Conservation (phyloP, 345 rosid genomes). For the Gossypium anomalum region DNA sequence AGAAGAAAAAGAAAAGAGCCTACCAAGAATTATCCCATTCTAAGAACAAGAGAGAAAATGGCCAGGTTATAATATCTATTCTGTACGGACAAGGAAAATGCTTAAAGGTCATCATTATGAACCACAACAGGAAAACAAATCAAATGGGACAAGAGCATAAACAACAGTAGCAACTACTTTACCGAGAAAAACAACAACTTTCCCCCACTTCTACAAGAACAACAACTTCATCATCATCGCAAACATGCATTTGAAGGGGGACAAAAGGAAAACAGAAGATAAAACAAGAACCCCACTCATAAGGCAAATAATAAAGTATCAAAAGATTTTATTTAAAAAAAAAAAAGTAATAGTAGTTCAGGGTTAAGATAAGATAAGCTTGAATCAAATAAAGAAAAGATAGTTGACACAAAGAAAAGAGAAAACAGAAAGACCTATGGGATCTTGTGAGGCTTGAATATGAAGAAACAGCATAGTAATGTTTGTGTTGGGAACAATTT, state of each 20-base stretch:
- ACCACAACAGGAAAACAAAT: background rate
- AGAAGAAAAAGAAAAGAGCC: background rate
- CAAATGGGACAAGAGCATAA: background rate
- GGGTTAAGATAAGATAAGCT: slow-evolving; percentile 10
- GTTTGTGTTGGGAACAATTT: slow-evolving; percentile 40
- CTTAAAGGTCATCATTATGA: background rate
- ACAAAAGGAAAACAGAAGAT: background rate
- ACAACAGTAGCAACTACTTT: slow-evolving; percentile 11
- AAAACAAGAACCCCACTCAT: slow-evolving; percentile 13
- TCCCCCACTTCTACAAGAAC: background rate
- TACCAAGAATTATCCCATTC: background rate
- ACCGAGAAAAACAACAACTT: background rate
- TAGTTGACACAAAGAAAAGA: background rate
- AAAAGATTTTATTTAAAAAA: background rate
- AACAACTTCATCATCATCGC: slow-evolving; percentile 14
- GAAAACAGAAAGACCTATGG: slow-evolving; percentile 24
- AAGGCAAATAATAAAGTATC: background rate
- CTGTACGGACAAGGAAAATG: background rate
- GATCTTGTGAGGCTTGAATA: slow-evolving; percentile 18
- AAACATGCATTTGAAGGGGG: slow-evolving; percentile 27
- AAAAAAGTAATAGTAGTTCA: background rate
- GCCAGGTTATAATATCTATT: background rate
- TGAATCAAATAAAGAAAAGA: background rate
- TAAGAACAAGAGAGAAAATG: background rate
- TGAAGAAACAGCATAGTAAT: slow-evolving; percentile 24